Evolutionary conservation across 495 filamentous ascomycete genomes (phyloP), one percentile per base, ranked within the genome.

Genomic region (Aspergillus olivimuriae): DNA sequence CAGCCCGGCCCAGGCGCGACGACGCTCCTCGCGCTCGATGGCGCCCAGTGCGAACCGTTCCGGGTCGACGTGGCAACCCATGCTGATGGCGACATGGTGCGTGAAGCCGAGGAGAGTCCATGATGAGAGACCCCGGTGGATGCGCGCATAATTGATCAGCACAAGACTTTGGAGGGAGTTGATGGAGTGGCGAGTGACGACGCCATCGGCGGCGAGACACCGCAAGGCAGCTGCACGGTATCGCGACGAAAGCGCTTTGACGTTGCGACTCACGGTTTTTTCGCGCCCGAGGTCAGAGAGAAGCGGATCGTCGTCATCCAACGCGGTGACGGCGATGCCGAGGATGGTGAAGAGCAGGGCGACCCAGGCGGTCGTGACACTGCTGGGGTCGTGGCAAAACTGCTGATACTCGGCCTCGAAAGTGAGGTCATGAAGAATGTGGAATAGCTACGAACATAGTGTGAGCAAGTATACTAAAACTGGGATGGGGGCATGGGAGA

Each of bases 21-120:
- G 58, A 16, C 70, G 59, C 34, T 73, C 68, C 45, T 75, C 70
- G 4, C 63, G 64, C 47, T 73, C 68, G 15, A 75, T 65, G 3
- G 60, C 50, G 9, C 63, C 62, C 0, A 75, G 57, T 4, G 47
- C 45, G 22, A 73, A 72, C 22, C 57, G 53, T 17, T 62, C 63
- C n/a, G 67, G 68, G 28, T 75, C 72, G 16, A 72, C 53, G 42
- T 75, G 70, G 33, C 69, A 72, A 22, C 68, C 69, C 58, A 74
- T 65, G 0, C 66, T 68, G 17, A 72, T 66, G 10, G 70, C 67
- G 12, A 72, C 63, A 44, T 75, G 69, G 21, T 71, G 62, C 0
- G 72, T 68, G 18, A 73, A 61, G 22, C 72, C 72, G 10, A 70
- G 49, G 11, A 69, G 39, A 23, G 59, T 67, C 64, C 65, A 73